Evolutionary conservation across 305 asterid species (phyloP), one percentile per base, ranked within the genome.

Genomic region (Rubia tinctorum): DNA sequence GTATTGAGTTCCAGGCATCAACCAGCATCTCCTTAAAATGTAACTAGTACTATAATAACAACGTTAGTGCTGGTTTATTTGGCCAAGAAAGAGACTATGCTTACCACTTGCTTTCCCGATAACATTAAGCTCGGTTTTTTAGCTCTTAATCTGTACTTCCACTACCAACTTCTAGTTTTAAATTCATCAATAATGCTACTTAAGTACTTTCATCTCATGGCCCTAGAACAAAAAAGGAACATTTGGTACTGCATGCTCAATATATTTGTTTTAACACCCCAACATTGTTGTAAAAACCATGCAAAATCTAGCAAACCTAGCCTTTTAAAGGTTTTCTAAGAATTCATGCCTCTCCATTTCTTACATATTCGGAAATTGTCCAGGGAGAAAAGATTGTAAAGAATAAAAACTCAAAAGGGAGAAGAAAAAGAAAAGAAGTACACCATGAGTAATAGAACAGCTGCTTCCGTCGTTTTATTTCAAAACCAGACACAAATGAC

Each of bases 71-170:
- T 14, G 68, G 37, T 59, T 59, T 62, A 75, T 75, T 60, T 45
- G 73, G 55, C 42, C 34, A 10, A 40, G 7, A 39, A 42, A 67
- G 13, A 44, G 60, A 39, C 18, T 7, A 0, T 14, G 17, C 69
- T 20, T 27, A 0, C 34, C 14, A 7, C 25, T 55, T 67, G 68
- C 78, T 59, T 75, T 59, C 69, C 53, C 78, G 8, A 58, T 47
- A 59, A 71, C 7, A 22, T 56, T 40, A 25, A 44, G 34, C 68
- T 17, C 22, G 8, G 30, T 14, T 71, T 72, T 42, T 43, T 23
- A 72, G 68, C 66, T 71, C 66, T 20, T 37, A 49, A n/a, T 71
- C 17, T 75, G 74, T 60, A 75, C 78, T 75, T 75, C 22, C 73
- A 45, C 62, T 9, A 12, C 13, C 66, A 43, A 55, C 44, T 75